Conservation (phyloP, 257 asterid genomes). For the Cruciata laevipes region DNA sequence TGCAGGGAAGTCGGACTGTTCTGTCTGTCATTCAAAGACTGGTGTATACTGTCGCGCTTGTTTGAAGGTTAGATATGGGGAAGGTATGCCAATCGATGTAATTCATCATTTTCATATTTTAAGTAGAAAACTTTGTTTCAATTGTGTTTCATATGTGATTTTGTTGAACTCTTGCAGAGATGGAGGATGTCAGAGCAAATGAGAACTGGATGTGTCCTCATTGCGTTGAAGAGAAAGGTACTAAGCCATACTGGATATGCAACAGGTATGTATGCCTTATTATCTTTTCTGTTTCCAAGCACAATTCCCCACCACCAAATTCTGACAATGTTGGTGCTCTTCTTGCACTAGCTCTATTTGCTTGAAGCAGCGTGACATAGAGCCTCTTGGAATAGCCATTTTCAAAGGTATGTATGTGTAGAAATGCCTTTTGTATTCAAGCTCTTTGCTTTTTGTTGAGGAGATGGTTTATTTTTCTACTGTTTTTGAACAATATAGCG, state of each 20-base stretch:
- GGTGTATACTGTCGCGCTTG: slow-evolving; percentile 84
- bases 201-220: slow-evolving; percentile 79
- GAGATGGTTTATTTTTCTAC: neutral
- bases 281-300: neutral
- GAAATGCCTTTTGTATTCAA: neutral
- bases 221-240: slow-evolving; percentile 55
- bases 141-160: neutral
- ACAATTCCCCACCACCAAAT: neutral
- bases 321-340: neutral
- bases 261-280: slow-evolving; percentile 47
- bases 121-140: neutral
- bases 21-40: slow-evolving; percentile 59
- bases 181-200: slow-evolving; percentile 65
- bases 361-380: slow-evolving; percentile 63
- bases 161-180: slow-evolving; percentile 30
- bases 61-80: slow-evolving; percentile 75
- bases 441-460: no score
- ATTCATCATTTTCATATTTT: neutral
- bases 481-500: slow-evolving; percentile 25
- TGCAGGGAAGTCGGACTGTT: slow-evolving; percentile 86
- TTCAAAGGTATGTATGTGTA: slow-evolving; percentile 68
- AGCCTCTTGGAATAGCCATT: slow-evolving; percentile 76
- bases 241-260: slow-evolving; percentile 78
- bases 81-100: slow-evolving; percentile 48
- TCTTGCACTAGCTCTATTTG: slow-evolving; percentile 55